Evolutionary conservation across 1,284 basidiomycete species (phyloP).

Genomic region (Apiotrichum gamsii): DNA sequence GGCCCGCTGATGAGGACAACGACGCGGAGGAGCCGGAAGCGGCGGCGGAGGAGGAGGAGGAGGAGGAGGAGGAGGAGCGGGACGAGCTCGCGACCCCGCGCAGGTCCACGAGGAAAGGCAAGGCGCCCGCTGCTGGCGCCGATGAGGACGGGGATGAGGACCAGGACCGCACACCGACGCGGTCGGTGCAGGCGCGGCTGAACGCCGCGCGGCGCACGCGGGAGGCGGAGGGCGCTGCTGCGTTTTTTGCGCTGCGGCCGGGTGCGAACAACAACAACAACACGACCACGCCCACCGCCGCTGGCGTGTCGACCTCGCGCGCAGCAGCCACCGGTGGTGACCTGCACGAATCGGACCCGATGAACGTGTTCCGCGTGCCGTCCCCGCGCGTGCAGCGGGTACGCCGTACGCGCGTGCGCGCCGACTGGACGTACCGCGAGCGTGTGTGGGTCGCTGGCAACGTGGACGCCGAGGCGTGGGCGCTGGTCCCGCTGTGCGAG

Average conservation of each 20-base stretch:
- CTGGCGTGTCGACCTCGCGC: too few species aligned
- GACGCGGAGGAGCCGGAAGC: background rate
- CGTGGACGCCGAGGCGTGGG: too few species aligned
- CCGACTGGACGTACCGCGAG: constrained; percentile 14
- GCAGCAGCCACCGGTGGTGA: background rate
- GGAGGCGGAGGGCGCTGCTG: constrained; percentile 20
- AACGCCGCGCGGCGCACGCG: constrained; percentile 1
- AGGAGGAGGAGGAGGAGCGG: constrained; percentile 7
- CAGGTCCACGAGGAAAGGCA: too few species aligned
- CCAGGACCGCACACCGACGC: constrained; percentile 10
- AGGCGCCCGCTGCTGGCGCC: too few species aligned
- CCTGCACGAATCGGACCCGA: too few species aligned
- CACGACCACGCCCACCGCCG: too few species aligned
- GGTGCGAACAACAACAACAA: too few species aligned
- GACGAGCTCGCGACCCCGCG: background rate
- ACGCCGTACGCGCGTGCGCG: background rate
- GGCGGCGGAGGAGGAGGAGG: constrained; percentile 7
- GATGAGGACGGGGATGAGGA: constrained; percentile 14
- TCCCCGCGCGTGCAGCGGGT: background rate
- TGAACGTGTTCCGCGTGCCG: background rate
- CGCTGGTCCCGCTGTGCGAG: too few species aligned
- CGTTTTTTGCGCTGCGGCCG: constrained; percentile 41
- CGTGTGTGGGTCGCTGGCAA: too few species aligned
- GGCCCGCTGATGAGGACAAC: too few species aligned
- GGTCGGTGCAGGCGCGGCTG: background rate